Percentiles rank a stretch among this genome's conserved stretches.
These are phyloP conservation scores for Microstroma glucosiphilum DNA, from an alignment of 1,284 basidiomycete genomes.

Conservation along the genomic window DNA sequence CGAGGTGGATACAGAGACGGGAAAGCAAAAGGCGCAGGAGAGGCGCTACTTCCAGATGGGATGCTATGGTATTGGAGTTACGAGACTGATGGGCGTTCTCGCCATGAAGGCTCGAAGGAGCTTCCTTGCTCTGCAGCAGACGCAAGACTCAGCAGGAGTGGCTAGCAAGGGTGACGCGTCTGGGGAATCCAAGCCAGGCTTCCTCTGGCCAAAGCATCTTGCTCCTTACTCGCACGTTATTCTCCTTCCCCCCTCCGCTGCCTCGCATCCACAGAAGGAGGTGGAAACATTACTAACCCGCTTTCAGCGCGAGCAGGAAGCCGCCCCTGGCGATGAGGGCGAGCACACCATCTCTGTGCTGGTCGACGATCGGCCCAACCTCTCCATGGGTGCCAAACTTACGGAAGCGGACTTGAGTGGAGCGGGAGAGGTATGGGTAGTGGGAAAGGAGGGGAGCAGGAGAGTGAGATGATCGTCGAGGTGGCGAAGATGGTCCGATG, in stretches of 20 bases:
- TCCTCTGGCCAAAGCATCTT: conserved; percentile 41
- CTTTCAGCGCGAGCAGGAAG: neutral
- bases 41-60: conserved; percentile 48
- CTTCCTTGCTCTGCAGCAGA: neutral
- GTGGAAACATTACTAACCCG: neutral
- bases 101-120: conserved; percentile 24
- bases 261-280: neutral
- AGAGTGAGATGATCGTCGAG: neutral
- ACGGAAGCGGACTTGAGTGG: neutral
- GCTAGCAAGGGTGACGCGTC: neutral
- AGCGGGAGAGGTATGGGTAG: conserved; percentile 7
- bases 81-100: conserved; percentile 47
- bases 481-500: neutral
- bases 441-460: conserved; percentile 13
- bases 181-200: conserved; percentile 15
- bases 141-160: neutral
- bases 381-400: neutral
- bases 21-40: conserved; percentile 5
- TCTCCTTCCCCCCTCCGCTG: conserved; percentile 14
- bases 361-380: neutral
- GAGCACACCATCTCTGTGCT: neutral
- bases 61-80: conserved; percentile 52
- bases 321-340: neutral
- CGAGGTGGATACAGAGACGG: no score
- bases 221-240: conserved; percentile 39